Percentiles rank a stretch among this genome's conserved stretches.
Evolutionary conservation across 2,329 filamentous ascomycete species (phyloP).

Genomic region (Fonsecaea multimorphosa): DNA sequence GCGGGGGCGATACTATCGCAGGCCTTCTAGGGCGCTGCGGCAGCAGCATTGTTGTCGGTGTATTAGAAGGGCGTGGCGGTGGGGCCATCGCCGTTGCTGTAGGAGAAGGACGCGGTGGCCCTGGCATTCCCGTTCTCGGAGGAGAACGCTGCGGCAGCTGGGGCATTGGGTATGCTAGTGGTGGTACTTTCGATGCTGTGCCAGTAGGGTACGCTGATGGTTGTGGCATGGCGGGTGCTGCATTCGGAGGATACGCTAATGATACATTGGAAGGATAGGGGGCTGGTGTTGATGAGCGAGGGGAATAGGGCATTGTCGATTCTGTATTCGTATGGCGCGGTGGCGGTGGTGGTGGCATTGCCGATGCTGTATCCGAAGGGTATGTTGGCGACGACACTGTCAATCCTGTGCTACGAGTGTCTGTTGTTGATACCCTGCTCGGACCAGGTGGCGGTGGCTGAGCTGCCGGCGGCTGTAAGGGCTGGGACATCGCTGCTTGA

Average conservation of each 20-base stretch:
- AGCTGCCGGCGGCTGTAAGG: neutral
- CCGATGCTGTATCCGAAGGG: neutral
- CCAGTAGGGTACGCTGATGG: no score
- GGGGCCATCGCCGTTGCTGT: neutral
- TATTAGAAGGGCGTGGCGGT: neutral
- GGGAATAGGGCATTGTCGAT: neutral
- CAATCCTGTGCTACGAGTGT: neutral
- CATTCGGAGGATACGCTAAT: no score
- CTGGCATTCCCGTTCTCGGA: no score
- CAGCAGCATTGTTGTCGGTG: neutral
- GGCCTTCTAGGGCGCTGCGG: neutral
- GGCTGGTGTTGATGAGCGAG: no score
- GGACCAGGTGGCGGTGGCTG: neutral
- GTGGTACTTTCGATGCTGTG: no score
- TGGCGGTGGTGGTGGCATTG: neutral
- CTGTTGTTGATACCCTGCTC: neutral
- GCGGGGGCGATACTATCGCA: neutral
- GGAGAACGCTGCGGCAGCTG: no score
- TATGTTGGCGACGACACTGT: neutral
- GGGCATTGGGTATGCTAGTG: no score
- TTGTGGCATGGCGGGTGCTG: no score
- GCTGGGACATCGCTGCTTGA: neutral
- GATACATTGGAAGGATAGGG: no score
- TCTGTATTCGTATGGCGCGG: neutral
- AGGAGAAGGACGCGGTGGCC: no score